Percentiles rank a stretch among this genome's conserved stretches.
Conservation (phyloP, 108 stramenopile species). For the Conticribra guillardii region DNA sequence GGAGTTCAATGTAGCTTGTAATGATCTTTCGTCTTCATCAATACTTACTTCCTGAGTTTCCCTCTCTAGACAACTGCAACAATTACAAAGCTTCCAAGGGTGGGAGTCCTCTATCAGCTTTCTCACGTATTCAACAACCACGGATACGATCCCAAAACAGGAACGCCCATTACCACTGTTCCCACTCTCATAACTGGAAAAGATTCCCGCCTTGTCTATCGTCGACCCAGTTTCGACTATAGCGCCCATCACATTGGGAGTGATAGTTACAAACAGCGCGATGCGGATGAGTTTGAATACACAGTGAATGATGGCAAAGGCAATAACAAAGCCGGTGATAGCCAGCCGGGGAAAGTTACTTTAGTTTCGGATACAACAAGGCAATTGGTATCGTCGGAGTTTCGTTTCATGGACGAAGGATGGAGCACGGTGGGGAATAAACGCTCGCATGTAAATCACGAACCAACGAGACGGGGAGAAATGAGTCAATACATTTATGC, state of each 20-base stretch:
- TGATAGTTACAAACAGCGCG: constrained; percentile 22
- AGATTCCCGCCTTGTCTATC: constrained; percentile 54
- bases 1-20: too few species aligned
- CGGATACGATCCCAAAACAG: constrained; percentile 69
- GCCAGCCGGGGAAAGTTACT: constrained; percentile 52
- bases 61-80: constrained; percentile 31
- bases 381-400: constrained; percentile 49
- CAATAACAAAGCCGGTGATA: constrained; percentile 14
- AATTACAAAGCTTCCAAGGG: constrained; percentile 54
- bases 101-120: constrained; percentile 57
- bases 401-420: constrained; percentile 38
- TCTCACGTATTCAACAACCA: constrained; percentile 61
- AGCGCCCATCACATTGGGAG: background rate
- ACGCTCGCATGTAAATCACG: constrained; percentile 42
- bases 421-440: constrained; percentile 53
- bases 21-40: too few species aligned
- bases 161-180: constrained; percentile 31
- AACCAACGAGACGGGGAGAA: constrained; percentile 45
- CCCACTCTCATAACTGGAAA: constrained; percentile 47
- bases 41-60: background rate
- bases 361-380: constrained; percentile 42
- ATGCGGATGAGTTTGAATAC: constrained; percentile 48
- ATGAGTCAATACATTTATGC: constrained; percentile 65
- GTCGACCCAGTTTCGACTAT: constrained; percentile 32
- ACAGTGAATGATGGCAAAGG: constrained; percentile 60